A percentile compares a stretch with the other conserved stretches of the same genome.
phyloP scores from a whole-genome alignment of 2,329 filamentous ascomycete species.

The Claviceps cyperi region DNA sequence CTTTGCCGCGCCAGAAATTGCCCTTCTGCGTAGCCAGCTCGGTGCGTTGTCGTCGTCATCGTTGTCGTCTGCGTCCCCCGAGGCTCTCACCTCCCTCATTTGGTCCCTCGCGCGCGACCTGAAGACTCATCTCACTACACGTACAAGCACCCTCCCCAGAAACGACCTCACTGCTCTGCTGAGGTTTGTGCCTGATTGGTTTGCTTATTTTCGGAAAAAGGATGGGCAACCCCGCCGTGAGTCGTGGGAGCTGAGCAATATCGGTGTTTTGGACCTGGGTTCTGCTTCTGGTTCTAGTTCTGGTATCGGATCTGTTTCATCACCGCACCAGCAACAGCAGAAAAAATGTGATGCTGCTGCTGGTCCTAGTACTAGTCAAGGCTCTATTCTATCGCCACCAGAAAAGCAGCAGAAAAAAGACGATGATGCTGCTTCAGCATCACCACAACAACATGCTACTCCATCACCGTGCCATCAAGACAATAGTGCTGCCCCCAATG shows the following conservation, averaged over 20 bases:
- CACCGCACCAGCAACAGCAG: background rate
- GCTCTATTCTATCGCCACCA: too few relatives aligned
- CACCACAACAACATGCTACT: background rate
- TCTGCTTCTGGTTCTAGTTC: too few relatives aligned
- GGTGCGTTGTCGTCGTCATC: background rate
- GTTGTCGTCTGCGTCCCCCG: background rate
- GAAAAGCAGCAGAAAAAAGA: conserved; percentile 5
- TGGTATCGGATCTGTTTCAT: too few relatives aligned
- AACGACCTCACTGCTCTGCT: conserved; percentile 31
- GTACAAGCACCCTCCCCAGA: conserved; percentile 19
- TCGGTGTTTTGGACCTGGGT: conserved; percentile 24
- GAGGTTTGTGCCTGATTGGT: conserved; percentile 28
- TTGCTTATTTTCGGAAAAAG: conserved; percentile 23
- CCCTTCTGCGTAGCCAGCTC: conserved; percentile 13
- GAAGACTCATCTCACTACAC: conserved; percentile 20
- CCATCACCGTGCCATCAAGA: background rate
- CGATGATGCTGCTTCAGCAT: background rate
- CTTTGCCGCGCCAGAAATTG: conserved; percentile 12
- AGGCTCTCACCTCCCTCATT: conserved; percentile 17
- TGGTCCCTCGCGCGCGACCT: conserved; percentile 27
- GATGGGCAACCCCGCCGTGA: conserved; percentile 26
- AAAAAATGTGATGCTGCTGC: conserved; percentile 3
- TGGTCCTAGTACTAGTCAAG: too few relatives aligned
- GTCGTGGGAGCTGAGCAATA: conserved; percentile 39
- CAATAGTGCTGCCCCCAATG: background rate